Conservation (phyloP, 2,329 filamentous ascomycete genomes). For the Coniosporium tulheliwenetii region DNA sequence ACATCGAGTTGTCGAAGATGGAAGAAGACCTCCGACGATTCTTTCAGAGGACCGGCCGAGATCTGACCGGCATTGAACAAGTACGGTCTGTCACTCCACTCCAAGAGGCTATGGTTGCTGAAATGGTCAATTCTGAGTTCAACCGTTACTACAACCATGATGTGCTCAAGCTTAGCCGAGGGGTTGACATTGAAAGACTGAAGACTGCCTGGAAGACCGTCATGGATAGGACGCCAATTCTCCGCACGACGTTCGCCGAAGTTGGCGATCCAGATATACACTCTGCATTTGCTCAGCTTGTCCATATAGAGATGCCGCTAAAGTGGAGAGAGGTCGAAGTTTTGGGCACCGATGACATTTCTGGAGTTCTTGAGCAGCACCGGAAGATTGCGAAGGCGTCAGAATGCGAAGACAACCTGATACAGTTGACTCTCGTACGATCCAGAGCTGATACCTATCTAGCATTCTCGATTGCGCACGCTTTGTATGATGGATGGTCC, state of each 20-base stretch:
- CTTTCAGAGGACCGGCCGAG: slow-evolving; percentile 9
- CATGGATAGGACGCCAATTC: slow-evolving; percentile 46
- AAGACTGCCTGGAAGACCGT: slow-evolving; percentile 46
- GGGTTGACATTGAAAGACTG: slow-evolving; percentile 41
- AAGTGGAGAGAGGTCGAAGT: slow-evolving; percentile 17
- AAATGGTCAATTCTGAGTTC: slow-evolving; percentile 64
- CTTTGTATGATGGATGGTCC: slow-evolving; percentile 82
- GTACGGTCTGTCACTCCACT: slow-evolving; percentile 65
- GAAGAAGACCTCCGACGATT: slow-evolving; percentile 18
- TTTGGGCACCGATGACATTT: slow-evolving; percentile 12
- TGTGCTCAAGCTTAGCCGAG: slow-evolving; percentile 43
- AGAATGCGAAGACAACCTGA: slow-evolving; percentile 18
- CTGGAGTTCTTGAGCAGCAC: slow-evolving; percentile 14
- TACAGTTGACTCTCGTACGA: slow-evolving; percentile 22
- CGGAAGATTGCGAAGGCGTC: slow-evolving; percentile 22
- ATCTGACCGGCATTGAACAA: slow-evolving; percentile 32
- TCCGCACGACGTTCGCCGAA: slow-evolving; percentile 58
- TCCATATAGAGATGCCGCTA: slow-evolving; percentile 20
- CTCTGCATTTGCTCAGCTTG: slow-evolving; percentile 39
- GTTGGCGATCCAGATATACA: slow-evolving; percentile 45
- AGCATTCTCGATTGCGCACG: slow-evolving; percentile 66
- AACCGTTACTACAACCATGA: slow-evolving; percentile 77
- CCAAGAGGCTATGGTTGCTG: slow-evolving; percentile 73
- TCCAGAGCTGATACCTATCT: slow-evolving; percentile 23
- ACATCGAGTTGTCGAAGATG: slow-evolving; percentile 15